Conservation (phyloP, 2,329 filamentous ascomycete species). For the Bretziella fagacearum region DNA sequence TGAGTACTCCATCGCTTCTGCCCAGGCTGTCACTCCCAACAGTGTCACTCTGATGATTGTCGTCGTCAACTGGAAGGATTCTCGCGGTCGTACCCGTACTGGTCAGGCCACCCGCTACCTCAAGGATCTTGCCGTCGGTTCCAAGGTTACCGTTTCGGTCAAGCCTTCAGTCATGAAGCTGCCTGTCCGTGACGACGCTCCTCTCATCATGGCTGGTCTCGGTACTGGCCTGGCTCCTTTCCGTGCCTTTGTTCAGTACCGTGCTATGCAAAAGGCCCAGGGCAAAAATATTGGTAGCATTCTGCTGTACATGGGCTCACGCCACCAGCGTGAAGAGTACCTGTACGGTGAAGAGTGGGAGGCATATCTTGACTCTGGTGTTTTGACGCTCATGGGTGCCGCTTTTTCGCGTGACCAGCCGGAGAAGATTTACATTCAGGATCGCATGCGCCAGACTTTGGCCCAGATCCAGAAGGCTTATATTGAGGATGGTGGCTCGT, state of each 20-base stretch:
- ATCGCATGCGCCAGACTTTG: slow-evolving; percentile 83
- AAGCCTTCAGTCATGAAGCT: slow-evolving; percentile 99
- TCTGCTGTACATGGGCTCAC: slow-evolving; percentile 88
- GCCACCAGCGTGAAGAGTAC: slow-evolving; percentile 96
- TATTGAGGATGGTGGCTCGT: slow-evolving; percentile 70
- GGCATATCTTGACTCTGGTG: slow-evolving; percentile 85
- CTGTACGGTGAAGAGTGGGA: slow-evolving; percentile 99
- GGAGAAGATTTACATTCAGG: slow-evolving; percentile 98
- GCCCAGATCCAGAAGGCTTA: slow-evolving; percentile 72
- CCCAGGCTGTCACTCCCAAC: slow-evolving; percentile 80
- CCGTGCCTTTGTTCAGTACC: slow-evolving; percentile 96
- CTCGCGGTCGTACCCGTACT: slow-evolving; percentile 70
- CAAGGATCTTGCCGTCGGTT: slow-evolving; percentile 54
- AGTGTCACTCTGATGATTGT: slow-evolving; percentile 93
- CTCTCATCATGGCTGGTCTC: slow-evolving; percentile 98
- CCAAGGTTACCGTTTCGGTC: slow-evolving; percentile 75
- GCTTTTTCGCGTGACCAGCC: slow-evolving; percentile 95
- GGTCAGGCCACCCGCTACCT: slow-evolving; percentile 91
- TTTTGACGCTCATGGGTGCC: slow-evolving; percentile 82
- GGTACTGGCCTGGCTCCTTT: slow-evolving; percentile 97
- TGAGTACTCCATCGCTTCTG: slow-evolving; percentile 98
- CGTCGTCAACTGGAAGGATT: slow-evolving; percentile 88
- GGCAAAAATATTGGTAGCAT: slow-evolving; percentile 89
- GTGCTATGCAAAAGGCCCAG: slow-evolving; percentile 93
- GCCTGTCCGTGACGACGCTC: slow-evolving; percentile 69